Conservation (phyloP, 108 stramenopile species). For the Skeletonema marinoi region DNA sequence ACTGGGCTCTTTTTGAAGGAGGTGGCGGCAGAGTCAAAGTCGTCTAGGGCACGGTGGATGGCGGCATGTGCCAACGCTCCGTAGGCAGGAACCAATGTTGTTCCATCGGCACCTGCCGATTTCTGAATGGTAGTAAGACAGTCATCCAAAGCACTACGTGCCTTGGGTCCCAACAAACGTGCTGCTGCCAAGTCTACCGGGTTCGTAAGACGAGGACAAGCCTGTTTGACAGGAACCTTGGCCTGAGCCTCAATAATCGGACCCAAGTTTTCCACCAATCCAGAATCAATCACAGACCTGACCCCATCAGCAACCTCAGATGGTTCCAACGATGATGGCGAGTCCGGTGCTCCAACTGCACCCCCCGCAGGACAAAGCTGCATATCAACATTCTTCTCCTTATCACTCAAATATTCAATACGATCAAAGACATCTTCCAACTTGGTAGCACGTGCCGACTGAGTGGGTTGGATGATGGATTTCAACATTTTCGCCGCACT, state of each 20-base stretch:
- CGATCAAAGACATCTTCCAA: conserved; percentile 71
- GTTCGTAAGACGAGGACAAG: conserved; percentile 31
- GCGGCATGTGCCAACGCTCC: conserved; percentile 75
- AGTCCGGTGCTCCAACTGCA: conserved; percentile 29
- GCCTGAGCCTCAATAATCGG: conserved; percentile 48
- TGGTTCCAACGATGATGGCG: conserved; percentile 36
- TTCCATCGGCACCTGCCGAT: conserved; percentile 30
- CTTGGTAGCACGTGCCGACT: conserved; percentile 38
- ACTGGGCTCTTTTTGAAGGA: conserved; percentile 47
- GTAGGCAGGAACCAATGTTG: conserved; percentile 68
- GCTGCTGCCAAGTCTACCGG: conserved; percentile 77
- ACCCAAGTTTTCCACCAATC: conserved; percentile 41
- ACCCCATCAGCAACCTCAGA: conserved; percentile 44
- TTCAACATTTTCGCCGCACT: conserved; percentile 61
- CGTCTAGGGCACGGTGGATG: conserved; percentile 56
- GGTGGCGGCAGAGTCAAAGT: conserved; percentile 44
- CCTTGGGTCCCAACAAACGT: conserved; percentile 54
- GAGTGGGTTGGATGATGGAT: conserved; percentile 55
- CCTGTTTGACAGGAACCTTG: conserved; percentile 44
- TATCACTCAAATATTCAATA: conserved; percentile 63
- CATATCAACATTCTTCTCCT: conserved; percentile 53
- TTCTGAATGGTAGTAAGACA: conserved; percentile 39
- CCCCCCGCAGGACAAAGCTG: conserved; percentile 46
- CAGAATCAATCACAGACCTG: conserved; percentile 45
- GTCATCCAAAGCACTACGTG: conserved; percentile 49